Conservation (phyloP, 2,329 filamentous ascomycete species). For the Verticillium zaregamsianum region DNA sequence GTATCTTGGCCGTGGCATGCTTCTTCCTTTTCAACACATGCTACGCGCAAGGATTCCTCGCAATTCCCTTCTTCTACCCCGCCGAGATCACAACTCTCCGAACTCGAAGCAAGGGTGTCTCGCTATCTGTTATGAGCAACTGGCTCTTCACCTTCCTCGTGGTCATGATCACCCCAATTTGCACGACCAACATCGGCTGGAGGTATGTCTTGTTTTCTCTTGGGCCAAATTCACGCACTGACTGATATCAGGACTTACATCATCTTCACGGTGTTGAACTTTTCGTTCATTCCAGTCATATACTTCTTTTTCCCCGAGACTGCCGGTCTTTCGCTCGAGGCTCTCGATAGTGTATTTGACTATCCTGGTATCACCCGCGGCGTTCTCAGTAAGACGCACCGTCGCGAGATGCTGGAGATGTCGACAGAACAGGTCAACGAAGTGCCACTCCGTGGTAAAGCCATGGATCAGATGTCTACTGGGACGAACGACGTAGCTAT, state of each 20-base stretch:
- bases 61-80: constrained; percentile 57
- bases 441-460: no score
- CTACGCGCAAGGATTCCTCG: constrained; percentile 62
- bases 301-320: constrained; percentile 28
- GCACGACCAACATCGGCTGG: constrained; percentile 55
- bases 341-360: not conserved
- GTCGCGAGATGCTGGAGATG: not conserved
- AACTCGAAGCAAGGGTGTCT: constrained; percentile 40
- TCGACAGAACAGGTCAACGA: not conserved
- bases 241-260: constrained; percentile 17
- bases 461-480: no score
- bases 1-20: constrained; percentile 65
- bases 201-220: not conserved
- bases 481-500: no score
- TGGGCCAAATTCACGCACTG: not conserved
- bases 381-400: not conserved
- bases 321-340: constrained; percentile 11
- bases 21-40: constrained; percentile 67
- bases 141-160: constrained; percentile 48
- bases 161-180: constrained; percentile 61
- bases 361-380: not conserved
- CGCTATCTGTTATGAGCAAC: constrained; percentile 57
- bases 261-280: constrained; percentile 23
- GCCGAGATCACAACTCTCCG: constrained; percentile 50
- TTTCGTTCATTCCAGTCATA: constrained; percentile 21